Conservation (phyloP, 129 eudicot genomes). For the Ambrosia artemisiifolia region DNA sequence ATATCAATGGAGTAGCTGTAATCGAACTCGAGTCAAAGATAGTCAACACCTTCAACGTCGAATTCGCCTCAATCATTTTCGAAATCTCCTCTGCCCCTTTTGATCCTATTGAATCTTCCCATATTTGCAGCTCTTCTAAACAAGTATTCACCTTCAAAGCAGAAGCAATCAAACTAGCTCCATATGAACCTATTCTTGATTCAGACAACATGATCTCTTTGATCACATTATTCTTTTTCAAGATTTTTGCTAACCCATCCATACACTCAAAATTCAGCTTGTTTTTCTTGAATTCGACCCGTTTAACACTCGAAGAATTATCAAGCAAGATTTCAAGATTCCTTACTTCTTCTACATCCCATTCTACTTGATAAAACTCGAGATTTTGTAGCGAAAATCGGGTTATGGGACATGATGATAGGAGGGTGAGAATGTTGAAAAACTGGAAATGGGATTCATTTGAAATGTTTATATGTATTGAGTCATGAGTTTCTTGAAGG, state of each 20-base stretch:
- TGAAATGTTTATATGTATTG: conserved; percentile 57
- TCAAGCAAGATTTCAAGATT: conserved; percentile 42
- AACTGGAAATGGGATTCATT: conserved; percentile 37
- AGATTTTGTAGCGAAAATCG: conserved; percentile 36
- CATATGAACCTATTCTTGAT: conserved; percentile 70
- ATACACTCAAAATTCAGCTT: conserved; percentile 47
- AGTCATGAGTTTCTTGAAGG: conserved; percentile 70
- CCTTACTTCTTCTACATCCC: conserved; percentile 52
- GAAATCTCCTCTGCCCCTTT: conserved; percentile 91
- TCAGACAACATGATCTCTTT: conserved; percentile 67
- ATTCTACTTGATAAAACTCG: conserved; percentile 59
- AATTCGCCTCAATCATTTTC: conserved; percentile 78
- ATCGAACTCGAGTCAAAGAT: conserved; percentile 63
- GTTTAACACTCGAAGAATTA: conserved; percentile 33
- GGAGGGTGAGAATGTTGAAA: conserved; percentile 39
- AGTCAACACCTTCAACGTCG: conserved; percentile 59
- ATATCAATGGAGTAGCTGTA: conserved; percentile 73
- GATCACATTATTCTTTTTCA: conserved; percentile 48
- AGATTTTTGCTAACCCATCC: conserved; percentile 39
- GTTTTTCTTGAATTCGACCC: conserved; percentile 49
- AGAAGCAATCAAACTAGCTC: conserved; percentile 64
- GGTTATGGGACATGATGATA: conserved; percentile 26
- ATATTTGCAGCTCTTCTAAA: conserved; percentile 76
- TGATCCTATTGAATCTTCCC: conserved; percentile 86
- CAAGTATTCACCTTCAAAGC: conserved; percentile 61